Percentiles rank a stretch among this genome's conserved stretches.
Conservation (phyloP, 2,329 filamentous ascomycete species). For the Trichoderma asperellum region DNA sequence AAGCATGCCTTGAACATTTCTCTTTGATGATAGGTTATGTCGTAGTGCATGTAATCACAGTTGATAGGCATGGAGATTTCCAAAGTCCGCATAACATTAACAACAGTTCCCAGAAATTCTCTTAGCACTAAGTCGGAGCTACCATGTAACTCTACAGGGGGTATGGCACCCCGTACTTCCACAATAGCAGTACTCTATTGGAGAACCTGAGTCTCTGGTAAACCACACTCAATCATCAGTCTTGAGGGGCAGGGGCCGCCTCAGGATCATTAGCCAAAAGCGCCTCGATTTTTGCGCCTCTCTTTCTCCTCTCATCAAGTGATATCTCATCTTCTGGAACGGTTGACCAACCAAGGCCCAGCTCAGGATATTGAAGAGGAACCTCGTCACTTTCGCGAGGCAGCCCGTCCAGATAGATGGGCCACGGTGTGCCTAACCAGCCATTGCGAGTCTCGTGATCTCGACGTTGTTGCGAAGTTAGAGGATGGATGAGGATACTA, state of each 20-base stretch:
- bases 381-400: constrained; percentile 35
- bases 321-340: constrained; percentile 38
- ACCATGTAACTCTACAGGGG: not conserved
- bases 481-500: constrained; percentile 41
- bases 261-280: constrained; percentile 38
- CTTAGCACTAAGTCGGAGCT: not conserved
- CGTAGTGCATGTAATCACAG: not conserved
- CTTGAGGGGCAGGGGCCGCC: constrained; percentile 39
- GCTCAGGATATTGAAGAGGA: constrained; percentile 41
- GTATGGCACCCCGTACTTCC: not conserved
- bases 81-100: not conserved
- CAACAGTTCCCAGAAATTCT: not conserved
- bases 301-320: constrained; percentile 38
- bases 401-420: constrained; percentile 40
- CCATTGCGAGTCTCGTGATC: constrained; percentile 42
- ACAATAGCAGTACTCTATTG: not conserved
- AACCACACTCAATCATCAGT: constrained; percentile 25
- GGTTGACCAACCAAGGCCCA: constrained; percentile 40
- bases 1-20: not conserved
- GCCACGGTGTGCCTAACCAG: constrained; percentile 43
- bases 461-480: constrained; percentile 39
- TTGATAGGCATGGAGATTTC: not conserved
- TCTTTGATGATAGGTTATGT: not conserved
- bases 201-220: not conserved
- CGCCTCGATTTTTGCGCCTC: constrained; percentile 39